Base-by-base conservation (phyloP, 2,329 filamentous ascomycete species). In the Elsinoe necatrix region DNA sequence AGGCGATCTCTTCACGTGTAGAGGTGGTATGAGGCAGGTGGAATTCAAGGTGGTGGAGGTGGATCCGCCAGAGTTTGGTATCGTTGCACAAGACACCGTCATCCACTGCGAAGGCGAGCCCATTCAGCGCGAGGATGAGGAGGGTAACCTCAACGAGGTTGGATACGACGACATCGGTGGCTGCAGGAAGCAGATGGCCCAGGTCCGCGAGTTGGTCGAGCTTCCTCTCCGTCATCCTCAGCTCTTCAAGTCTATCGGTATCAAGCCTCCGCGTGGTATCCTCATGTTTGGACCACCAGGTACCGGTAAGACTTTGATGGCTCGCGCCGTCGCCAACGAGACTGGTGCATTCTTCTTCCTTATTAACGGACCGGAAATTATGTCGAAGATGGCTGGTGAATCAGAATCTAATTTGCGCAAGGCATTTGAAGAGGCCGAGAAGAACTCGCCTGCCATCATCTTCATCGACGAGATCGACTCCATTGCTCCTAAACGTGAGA, bases 341-440 rank as follows among this genome's bases (percentile, higher is more conserved):
- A 97, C 93, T 31, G 93, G 93, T 67, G 92, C 92, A 50, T 97
- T 97, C 80, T 98, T 98, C 79, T 97, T 98, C 84, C 77, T 97
- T 62, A 97, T 98, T 82, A 97, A 97, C 75, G 92, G 93, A 63
- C 93, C 93, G 54, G 93, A 97, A 73, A 97, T 98, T 78, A 97
- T 98, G 93, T 96, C 92, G 59, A 97, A 97, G 83, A 97, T 97
- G 93, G 93, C 93, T 59, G 93, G 93, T 82, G 93, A 98, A 75
- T 97, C 93, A 59, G 93, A 97, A 74, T 97, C 92, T 59, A 97
- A 97, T 73, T 76, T 98, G 64, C 87, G 93, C 67, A 97, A 97
- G 77, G 93, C 93, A n/a, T 98, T 98, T 67, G 93, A 97, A 73
- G 93, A 97, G 78, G 93, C 93, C 42, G 92, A 97, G 80, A 97